Base-by-base conservation (phyloP, 306 rosid species). In the Cotoneaster glaucophyllus region DNA sequence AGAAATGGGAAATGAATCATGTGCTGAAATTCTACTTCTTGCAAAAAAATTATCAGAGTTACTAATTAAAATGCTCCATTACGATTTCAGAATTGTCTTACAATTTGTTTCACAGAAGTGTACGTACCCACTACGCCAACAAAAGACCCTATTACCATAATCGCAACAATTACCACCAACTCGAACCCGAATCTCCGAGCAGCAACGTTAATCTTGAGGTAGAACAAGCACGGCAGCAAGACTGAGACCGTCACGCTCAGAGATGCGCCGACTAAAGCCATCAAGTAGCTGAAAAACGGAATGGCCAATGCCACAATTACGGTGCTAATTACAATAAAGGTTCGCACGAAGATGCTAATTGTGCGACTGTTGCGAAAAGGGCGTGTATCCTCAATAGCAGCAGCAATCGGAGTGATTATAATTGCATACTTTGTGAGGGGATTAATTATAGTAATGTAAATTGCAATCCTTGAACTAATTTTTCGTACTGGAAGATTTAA, bases 391-490 rank as follows among this genome's bases (percentile, higher is more conserved):
- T 92, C 96, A 12, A 90, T 80, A 4, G 96, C 89, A 19, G 67
- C 66, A 14, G 85, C 86, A 63, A 90, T 86, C 6, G 97, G 97
- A 32, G 87, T 77, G 12, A 80, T 72, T 52, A 85, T 19, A 24
- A 89, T 31, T 53, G 90, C 93, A 78, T 84, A 93, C 79, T 93
- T 93, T 0, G 97, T 74, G 1, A 88, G 82, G 15, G 97, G 96
- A 37, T 80, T 88, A 22, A 90, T 84, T 56, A 93, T 31, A 11
- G 94, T 87, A 0, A 91, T 82, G 56, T 64, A 87, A 73, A 93
- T 86, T 44, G 96, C 97, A 32, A 93, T 26, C 24, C 79, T 86
- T 59, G 90, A 67, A 32, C 87, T 79, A 4, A 85, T 62, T 77
- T 87, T 82, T 4, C 69, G 37, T 18, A 71, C 18, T 0, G 96